A percentile compares a stretch with the other conserved stretches of the same genome.
Conservation (phyloP, 305 asterid species). For the Solanum hybrid region DNA sequence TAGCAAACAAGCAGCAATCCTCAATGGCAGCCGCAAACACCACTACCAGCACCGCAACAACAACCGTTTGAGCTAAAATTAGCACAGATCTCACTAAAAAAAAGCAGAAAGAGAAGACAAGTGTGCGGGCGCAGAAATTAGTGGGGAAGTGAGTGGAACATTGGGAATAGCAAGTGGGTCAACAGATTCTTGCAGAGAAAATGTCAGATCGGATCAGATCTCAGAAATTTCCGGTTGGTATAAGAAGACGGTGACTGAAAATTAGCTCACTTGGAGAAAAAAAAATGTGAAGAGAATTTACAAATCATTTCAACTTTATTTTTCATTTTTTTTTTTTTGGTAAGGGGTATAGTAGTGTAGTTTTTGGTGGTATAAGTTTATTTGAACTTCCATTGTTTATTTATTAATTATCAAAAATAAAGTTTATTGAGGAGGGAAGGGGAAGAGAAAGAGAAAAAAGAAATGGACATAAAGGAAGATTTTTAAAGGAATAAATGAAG, state of each 20-base stretch:
- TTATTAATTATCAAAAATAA: constrained; percentile 47
- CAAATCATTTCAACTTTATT: constrained; percentile 4
- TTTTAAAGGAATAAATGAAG: constrained; percentile 27
- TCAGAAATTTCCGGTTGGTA: constrained; percentile 17
- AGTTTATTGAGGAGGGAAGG: constrained; percentile 12
- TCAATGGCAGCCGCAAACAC: constrained; percentile 16
- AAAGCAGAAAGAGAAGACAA: not conserved
- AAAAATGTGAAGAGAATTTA: constrained; percentile 11
- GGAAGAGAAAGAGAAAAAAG: not conserved
- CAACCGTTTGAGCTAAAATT: constrained; percentile 25
- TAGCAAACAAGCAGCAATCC: constrained; percentile 43
- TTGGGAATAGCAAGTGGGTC: constrained; percentile 35
- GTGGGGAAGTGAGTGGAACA: constrained; percentile 26
- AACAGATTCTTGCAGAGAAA: constrained; percentile 26
- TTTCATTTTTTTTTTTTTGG: not conserved
- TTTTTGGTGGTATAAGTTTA: constrained; percentile 26
- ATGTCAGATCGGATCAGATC: constrained; percentile 45
- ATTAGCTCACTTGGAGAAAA: not conserved
- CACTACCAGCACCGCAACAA: not conserved
- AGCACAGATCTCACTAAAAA: not conserved
- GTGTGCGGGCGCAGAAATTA: constrained; percentile 8
- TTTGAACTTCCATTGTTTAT: constrained; percentile 40
- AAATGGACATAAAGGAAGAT: constrained; percentile 14
- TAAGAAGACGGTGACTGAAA: constrained; percentile 20
- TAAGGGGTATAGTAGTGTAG: constrained; percentile 16